Evolutionary conservation across 2,329 filamentous ascomycete genomes (phyloP), one percentile per base, ranked within the genome.

Genomic region (Trichoderma pleuroti): DNA sequence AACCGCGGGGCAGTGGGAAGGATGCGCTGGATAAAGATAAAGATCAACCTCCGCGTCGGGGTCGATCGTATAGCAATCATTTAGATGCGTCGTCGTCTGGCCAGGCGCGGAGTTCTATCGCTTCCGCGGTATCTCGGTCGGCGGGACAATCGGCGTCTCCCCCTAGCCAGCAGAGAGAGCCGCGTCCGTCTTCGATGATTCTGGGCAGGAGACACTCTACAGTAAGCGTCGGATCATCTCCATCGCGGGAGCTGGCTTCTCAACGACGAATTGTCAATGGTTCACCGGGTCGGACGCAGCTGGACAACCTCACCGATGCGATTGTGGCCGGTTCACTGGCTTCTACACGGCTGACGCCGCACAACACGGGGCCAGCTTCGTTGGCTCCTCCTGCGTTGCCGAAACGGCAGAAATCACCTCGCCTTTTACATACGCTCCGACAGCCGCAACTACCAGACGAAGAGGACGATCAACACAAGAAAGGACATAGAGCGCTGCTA

Each of bases 261-360:
- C 78, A 80, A 4, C 73, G 73, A 36, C 74, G 74, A 54, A 64
- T 72, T 4, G 75, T 74, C 52, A 79, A 76, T 52, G 73, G 76
- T 8, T 80, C 80, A n/a, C 52, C 52, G 73, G 74, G 76, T 26
- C 77, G 80, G 28, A 83, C 90, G 32, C 86, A 86, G 1, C 84
- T 92, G 11, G 86, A 90, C 71, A 89, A 89, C 0, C 86, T 94
- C 9, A 90, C 91, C 14, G 88, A 88, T 75, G 92, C 92, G 73
- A 93, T 94, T 71, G 86, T 94, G 75, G 92, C 92, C 2, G 90
- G 91, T 2, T 92, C 90, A 28, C 83, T 94, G 0, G 92, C 92
- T 6, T 88, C 91, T 0, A 85, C 89, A 2, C 87, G 89, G 73
- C 82, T 81, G 68, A 82, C 78, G 66, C 84, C 78, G 59, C 81